These are phyloP conservation scores for Neofusicoccum sp. DNA, from an alignment of 2,329 filamentous ascomycete genomes.

Conservation along the genomic window DNA sequence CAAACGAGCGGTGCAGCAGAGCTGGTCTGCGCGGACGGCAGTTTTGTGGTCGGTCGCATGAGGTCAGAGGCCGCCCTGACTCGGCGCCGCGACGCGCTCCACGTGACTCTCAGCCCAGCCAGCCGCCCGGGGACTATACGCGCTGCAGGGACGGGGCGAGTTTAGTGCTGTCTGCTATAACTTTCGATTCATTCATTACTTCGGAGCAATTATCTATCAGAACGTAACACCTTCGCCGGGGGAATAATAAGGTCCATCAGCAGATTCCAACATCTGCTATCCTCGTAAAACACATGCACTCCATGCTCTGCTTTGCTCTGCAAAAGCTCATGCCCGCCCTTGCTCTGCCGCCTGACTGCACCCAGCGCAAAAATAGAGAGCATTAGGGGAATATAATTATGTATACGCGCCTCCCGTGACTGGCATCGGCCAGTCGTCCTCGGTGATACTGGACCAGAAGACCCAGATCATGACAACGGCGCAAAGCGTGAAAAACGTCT, in stretches of 20 bases:
- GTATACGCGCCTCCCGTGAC: constrained; percentile 40
- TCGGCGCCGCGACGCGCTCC: neutral
- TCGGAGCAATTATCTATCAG: constrained; percentile 15
- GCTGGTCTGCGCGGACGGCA: constrained; percentile 8
- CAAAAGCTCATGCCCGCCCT: constrained; percentile 10
- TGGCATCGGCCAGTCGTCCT: constrained; percentile 88
- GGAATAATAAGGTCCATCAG: constrained; percentile 18
- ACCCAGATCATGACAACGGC: constrained; percentile 82
- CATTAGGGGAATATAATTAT: constrained; percentile 34
- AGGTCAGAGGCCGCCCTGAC: constrained; percentile 8
- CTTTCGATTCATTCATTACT: constrained; percentile 4
- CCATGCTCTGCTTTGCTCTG: constrained; percentile 15
- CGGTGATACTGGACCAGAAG: constrained; percentile 99
- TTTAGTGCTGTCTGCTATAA: neutral
- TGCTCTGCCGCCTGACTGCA: neutral
- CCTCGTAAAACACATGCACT: constrained; percentile 17
- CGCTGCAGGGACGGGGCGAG: neutral
- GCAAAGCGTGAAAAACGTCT: constrained; percentile 87
- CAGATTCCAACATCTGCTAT: constrained; percentile 4
- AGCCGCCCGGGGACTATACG: too few species aligned
- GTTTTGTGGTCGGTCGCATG: constrained; percentile 9
- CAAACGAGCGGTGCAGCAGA: constrained; percentile 12
- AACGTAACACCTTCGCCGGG: constrained; percentile 10
- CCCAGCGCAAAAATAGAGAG: constrained; percentile 4
- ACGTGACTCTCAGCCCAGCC: neutral